phyloP scores from a whole-genome alignment of 192 early-diverging fungal species.

The Backusella parvicylindrica region DNA sequence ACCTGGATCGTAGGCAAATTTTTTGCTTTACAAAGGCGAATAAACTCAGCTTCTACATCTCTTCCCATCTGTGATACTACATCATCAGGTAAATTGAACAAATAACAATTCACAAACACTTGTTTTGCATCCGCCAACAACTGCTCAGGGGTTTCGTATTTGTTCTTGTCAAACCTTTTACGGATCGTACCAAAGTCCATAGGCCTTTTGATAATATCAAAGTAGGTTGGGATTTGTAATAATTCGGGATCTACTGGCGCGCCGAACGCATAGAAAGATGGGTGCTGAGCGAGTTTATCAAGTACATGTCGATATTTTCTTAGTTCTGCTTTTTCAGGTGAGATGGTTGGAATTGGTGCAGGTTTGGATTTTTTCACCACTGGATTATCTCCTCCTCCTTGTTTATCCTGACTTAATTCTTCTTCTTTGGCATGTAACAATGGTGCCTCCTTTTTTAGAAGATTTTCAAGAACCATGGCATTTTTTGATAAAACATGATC shows the following conservation, averaged over 20 bases:
- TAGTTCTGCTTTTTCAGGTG: conserved; percentile 7
- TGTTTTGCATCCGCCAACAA: conserved; percentile 58
- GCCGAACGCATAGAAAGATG: conserved; percentile 58
- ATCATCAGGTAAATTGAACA: conserved; percentile 59
- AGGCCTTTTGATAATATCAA: conserved; percentile 63
- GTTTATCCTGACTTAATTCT: neutral
- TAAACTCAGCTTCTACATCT: conserved; percentile 39
- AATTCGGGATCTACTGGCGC: conserved; percentile 77
- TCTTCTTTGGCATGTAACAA: neutral
- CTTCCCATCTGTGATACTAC: conserved; percentile 60
- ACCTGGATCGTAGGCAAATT: neutral
- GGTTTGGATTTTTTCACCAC: neutral
- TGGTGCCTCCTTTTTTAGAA: conserved; percentile 9
- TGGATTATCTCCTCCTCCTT: neutral
- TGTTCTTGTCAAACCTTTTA: conserved; percentile 59
- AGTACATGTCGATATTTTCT: conserved; percentile 28
- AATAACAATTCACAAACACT: conserved; percentile 69
- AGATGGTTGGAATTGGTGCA: neutral
- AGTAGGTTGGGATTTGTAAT: conserved; percentile 64
- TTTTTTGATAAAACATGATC: conserved; percentile 57
- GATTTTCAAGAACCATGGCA: conserved; percentile 48
- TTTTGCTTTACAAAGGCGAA: conserved; percentile 4
- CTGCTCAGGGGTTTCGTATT: conserved; percentile 51
- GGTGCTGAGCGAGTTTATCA: conserved; percentile 14
- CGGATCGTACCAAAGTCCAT: conserved; percentile 84